Percentiles rank a stretch among this genome's conserved stretches.
These are phyloP conservation scores for Striga asiatica DNA, from an alignment of 257 asterid genomes.

Conservation along the genomic window DNA sequence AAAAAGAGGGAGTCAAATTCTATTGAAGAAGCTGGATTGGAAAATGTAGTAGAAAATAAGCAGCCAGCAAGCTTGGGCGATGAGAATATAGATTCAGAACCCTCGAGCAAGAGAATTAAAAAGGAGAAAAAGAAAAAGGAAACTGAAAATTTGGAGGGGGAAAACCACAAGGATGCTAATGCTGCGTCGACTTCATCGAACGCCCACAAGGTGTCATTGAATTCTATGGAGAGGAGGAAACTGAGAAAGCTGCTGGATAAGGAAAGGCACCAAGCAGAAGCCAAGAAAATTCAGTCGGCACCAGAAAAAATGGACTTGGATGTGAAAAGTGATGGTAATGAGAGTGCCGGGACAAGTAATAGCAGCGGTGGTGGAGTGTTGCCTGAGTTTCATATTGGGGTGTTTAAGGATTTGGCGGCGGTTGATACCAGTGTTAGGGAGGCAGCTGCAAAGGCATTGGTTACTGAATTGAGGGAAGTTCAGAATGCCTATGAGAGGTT, in stretches of 20 bases:
- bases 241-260: constrained; percentile 48
- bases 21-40: constrained; percentile 19
- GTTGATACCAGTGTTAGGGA: constrained; percentile 53
- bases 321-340: constrained; percentile 19
- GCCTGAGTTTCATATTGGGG: constrained; percentile 90
- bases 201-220: constrained; percentile 18
- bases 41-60: constrained; percentile 12
- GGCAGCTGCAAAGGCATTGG: constrained; percentile 61
- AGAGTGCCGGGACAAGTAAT: constrained; percentile 23
- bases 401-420: constrained; percentile 65
- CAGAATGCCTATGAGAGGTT: constrained; percentile 66
- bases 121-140: constrained; percentile 40
- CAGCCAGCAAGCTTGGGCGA: constrained; percentile 2
- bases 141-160: constrained; percentile 18
- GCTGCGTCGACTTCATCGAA: constrained; percentile 29
- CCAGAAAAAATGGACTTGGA: constrained; percentile 23
- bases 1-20: constrained; percentile 47
- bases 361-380: constrained; percentile 26
- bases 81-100: constrained; percentile 28
- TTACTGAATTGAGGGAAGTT: constrained; percentile 53
- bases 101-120: constrained; percentile 45
- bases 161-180: constrained; percentile 16
- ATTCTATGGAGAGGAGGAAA: constrained; percentile 70
- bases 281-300: constrained; percentile 14
- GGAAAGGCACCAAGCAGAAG: constrained; percentile 32